phyloP scores from a whole-genome alignment of 208 protist genomes.

The Naegleria fowleri region DNA sequence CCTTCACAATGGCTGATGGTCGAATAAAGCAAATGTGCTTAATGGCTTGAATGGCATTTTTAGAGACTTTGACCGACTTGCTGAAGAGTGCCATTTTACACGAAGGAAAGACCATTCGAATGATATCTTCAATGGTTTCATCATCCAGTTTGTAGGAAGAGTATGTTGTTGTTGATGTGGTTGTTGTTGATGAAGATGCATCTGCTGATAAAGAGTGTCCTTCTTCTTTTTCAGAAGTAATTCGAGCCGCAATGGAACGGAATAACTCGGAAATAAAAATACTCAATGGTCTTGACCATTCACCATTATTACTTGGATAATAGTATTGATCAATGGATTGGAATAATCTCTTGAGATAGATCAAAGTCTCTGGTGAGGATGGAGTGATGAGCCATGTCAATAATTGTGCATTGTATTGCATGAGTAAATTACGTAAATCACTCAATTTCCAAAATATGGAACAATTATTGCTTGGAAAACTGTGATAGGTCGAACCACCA shows the following conservation, averaged over 20 bases:
- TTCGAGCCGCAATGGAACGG: not conserved
- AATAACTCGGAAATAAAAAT: not conserved
- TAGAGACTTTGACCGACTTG: not conserved
- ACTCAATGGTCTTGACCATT: not conserved
- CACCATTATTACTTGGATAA: constrained; percentile 22
- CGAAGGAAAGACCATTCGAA: not conserved
- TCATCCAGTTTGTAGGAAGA: not conserved
- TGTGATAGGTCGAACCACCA: not conserved
- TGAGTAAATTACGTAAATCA: not conserved
- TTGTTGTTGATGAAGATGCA: too few relatives aligned
- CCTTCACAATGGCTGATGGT: not conserved
- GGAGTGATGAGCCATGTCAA: not conserved
- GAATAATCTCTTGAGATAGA: constrained; percentile 2
- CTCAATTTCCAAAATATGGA: not conserved
- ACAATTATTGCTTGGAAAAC: not conserved
- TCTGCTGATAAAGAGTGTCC: too few relatives aligned
- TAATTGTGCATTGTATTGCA: not conserved
- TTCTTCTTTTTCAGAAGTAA: not conserved
- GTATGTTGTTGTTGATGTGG: too few relatives aligned
- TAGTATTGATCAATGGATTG: constrained; percentile 21
- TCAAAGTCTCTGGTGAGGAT: not conserved
- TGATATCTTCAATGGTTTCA: not conserved
- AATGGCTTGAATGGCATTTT: constrained; percentile 7
- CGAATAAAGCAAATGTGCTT: constrained; percentile 10
- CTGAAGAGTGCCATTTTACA: not conserved